A percentile compares a stretch with the other conserved stretches of the same genome.
phyloP scores from a whole-genome alignment of 345 rosid genomes.

The Murraya paniculata region DNA sequence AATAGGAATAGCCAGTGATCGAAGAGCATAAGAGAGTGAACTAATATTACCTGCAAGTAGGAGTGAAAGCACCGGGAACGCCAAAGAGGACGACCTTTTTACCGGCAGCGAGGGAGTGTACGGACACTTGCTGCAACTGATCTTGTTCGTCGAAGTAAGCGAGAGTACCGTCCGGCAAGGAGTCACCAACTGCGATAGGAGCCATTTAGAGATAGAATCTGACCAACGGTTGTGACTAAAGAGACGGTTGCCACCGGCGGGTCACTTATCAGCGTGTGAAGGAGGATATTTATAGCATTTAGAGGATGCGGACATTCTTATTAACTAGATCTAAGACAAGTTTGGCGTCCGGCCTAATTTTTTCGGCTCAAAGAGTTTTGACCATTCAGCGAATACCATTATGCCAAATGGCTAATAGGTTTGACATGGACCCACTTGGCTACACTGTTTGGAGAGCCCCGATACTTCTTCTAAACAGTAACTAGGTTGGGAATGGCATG shows the following conservation, averaged over 20 bases:
- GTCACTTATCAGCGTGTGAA: no score
- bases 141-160: constrained; percentile 87
- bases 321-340: background rate
- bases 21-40: background rate
- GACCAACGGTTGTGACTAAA: background rate
- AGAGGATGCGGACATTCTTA: background rate
- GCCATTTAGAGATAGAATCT: constrained; percentile 46
- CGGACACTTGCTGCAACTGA: constrained; percentile 68
- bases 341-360: constrained; percentile 11
- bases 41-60: constrained; percentile 81
- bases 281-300: background rate
- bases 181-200: constrained; percentile 73
- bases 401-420: background rate
- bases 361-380: background rate
- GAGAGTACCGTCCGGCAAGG: constrained; percentile 74
- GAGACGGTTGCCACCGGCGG: background rate
- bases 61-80: constrained; percentile 99
- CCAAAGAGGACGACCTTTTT: constrained; percentile 83
- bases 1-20: background rate
- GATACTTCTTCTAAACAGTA: no score
- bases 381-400: no score
- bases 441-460: no score
- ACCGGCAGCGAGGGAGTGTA: constrained; percentile 82
- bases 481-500: no score
- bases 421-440: background rate